Conservation (phyloP, 2,329 filamentous ascomycete species). For the Geosmithia morbida region DNA sequence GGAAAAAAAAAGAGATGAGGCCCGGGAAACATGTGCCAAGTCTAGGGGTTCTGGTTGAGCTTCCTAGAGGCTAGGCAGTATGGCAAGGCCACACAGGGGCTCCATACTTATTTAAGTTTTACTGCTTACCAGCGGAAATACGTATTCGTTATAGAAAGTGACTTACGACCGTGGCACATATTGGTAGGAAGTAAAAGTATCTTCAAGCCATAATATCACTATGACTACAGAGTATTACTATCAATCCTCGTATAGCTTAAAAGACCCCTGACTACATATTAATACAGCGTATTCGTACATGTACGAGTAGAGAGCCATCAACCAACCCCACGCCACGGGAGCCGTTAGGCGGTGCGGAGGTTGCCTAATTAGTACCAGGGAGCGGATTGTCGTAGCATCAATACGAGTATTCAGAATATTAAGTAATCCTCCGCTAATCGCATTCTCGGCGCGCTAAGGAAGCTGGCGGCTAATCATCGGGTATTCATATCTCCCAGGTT, state of each 20-base stretch:
- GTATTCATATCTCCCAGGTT: neutral
- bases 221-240: neutral
- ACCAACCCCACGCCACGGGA: neutral
- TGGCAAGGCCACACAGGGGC: neutral
- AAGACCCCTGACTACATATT: neutral
- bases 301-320: neutral
- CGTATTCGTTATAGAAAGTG: too few relatives aligned
- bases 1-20: too few relatives aligned
- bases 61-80: neutral
- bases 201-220: neutral
- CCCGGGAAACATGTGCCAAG: neutral
- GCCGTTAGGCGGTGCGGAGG: neutral
- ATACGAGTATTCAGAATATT: too few relatives aligned
- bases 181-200: neutral
- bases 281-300: too few relatives aligned
- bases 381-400: too few relatives aligned
- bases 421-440: too few relatives aligned
- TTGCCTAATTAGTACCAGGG: neutral
- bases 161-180: too few relatives aligned
- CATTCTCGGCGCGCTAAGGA: neutral
- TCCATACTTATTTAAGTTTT: neutral
- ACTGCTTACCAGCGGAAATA: neutral
- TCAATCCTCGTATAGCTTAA: neutral
- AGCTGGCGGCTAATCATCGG: neutral
- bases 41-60: neutral